Base-by-base conservation (phyloP, 2,329 filamentous ascomycete species). In the Aotearoamyces nothofagi region DNA sequence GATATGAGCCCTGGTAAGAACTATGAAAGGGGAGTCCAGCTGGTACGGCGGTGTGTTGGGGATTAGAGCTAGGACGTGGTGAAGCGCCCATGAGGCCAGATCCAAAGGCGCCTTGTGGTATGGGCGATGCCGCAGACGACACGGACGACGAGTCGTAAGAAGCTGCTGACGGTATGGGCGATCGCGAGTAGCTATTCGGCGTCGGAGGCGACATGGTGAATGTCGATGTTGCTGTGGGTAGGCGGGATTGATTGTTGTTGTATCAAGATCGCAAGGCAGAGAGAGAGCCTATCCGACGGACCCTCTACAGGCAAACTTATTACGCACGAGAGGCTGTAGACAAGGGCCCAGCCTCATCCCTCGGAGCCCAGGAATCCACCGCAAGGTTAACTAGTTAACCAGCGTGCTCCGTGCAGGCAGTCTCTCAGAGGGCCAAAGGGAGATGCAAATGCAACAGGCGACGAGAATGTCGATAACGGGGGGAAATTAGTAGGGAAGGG, bases 121-220 rank as follows among this genome's bases (percentile, higher is more conserved):
- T 62, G 27, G 69, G 69, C 12, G 70, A 75, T 15, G 68, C 64
- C 32, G 67, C 62, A 33, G 69, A 72, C 15, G 69, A 71, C 42
- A 70, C 66, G 26, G 69, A 70, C 8, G 69, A 72, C 34, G 69
- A 73, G 52, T 71, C 67, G 60, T 70, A 74, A 39, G 68, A 72
- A 50, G 62, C 60, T 38, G 61, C 65, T 39, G 68, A 71, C 35
- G 58, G 60, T 50, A 71, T 71, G 35, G 70, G 69, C 33, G 69
- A 74, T 52, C 66, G 68, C 44, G 65, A 54, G 49, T 67, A 73
- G 27, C 60, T 53, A 47, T 61, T 67, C 54, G 73, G 67, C 43
- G 63, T 57, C 49, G 55, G 53, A 34, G 66, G 59, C 43, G 66
- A 58, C 67, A 73, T 73, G 45, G n/a, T n/a, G n/a, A n/a, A n/a